Conservation (phyloP, 1,284 basidiomycete species). For the Malassezia japonica region DNA sequence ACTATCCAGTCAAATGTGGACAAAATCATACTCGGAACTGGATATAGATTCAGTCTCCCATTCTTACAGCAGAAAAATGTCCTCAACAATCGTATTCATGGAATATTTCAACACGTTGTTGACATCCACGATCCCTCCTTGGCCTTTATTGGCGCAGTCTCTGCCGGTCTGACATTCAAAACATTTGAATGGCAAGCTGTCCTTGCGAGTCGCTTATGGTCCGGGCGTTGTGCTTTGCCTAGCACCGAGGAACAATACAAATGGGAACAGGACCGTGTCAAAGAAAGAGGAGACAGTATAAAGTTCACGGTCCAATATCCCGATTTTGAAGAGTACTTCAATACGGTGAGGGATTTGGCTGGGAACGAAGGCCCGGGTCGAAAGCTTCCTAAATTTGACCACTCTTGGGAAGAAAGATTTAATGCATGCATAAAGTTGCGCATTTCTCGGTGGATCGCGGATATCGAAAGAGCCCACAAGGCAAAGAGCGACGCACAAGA, state of each 20-base stretch:
- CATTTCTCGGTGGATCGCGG: no score
- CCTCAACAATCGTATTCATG: not conserved
- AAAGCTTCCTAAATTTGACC: constrained; percentile 1
- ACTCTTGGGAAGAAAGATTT: not conserved
- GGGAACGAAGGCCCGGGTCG: constrained; percentile 3
- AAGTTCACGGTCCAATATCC: constrained; percentile 2
- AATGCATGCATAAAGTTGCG: not conserved
- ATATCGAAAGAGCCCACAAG: no score
- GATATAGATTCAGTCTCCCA: not conserved
- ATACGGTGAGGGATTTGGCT: not conserved
- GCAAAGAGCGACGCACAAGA: no score
- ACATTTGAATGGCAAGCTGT: constrained; percentile 9
- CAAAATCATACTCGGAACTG: not conserved
- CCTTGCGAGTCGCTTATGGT: not conserved
- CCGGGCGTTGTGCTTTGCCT: not conserved
- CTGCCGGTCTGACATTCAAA: constrained; percentile 4
- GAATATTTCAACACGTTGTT: constrained; percentile 1
- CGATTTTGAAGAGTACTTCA: constrained; percentile 3
- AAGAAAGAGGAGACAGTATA: not conserved
- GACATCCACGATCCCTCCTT: not conserved
- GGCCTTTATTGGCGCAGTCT: not conserved
- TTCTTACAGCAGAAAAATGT: not conserved
- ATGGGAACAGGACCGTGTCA: not conserved
- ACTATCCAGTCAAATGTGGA: not conserved
- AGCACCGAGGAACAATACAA: not conserved